Evolutionary conservation across 768 basidiomycete species (phyloP).

Genomic region (Termitomyces sp.): DNA sequence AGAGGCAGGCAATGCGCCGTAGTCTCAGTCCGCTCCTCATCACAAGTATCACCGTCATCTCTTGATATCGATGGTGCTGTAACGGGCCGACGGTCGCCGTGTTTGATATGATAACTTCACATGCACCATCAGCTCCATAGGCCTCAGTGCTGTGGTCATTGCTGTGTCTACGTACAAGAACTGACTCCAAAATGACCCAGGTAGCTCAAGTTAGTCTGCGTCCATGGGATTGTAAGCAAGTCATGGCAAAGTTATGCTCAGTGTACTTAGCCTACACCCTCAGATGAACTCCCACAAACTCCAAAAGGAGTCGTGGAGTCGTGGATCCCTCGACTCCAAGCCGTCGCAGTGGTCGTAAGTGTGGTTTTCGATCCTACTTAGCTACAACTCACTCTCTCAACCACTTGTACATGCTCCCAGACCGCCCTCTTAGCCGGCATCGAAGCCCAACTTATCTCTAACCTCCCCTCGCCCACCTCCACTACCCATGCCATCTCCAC

Average conservation of each 20-base stretch:
- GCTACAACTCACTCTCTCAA: no score
- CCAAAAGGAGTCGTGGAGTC: constrained; percentile 12
- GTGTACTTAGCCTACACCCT: neutral
- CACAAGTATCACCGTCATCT: no score
- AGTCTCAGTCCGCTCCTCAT: no score
- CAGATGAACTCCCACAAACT: constrained; percentile 14
- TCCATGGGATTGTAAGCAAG: constrained; percentile 8
- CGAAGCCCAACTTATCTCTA: constrained; percentile 14
- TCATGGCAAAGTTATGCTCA: no score
- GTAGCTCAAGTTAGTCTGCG: neutral
- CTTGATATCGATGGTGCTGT: no score
- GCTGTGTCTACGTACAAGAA: no score
- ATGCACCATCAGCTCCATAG: no score
- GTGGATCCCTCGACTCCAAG: constrained; percentile 17
- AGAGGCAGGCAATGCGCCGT: no score
- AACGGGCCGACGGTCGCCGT: no score
- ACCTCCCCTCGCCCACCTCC: neutral
- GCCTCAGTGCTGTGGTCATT: no score
- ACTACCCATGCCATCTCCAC: constrained; percentile 5
- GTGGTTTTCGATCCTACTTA: no score
- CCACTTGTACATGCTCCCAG: neutral
- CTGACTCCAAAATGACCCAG: constrained; percentile 2
- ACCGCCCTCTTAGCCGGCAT: constrained; percentile 16
- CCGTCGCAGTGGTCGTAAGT: constrained; percentile 15
- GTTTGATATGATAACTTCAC: no score